Percentiles rank a stretch among this genome's conserved stretches.
Conservation (phyloP, 1,139 yeast species). For the Taiozyma sp. region DNA sequence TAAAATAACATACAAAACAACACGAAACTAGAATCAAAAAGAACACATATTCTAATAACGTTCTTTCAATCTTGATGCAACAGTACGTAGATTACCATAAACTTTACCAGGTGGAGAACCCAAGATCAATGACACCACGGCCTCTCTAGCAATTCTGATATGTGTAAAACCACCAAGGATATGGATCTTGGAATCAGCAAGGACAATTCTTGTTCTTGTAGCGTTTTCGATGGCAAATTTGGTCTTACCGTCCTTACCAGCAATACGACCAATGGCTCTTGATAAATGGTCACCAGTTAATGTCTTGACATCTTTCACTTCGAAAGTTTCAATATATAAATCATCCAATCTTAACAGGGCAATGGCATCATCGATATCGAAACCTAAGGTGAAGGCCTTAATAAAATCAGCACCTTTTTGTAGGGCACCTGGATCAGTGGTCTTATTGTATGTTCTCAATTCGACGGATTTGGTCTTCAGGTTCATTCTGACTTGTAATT, state of each 20-base stretch:
- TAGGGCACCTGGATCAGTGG: slow-evolving; percentile 89
- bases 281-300: slow-evolving; percentile 93
- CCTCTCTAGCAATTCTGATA: slow-evolving; percentile 95
- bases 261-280: slow-evolving; percentile 98
- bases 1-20: background rate
- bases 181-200: slow-evolving; percentile 95
- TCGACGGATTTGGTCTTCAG: slow-evolving; percentile 81
- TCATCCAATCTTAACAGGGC: slow-evolving; percentile 93
- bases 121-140: slow-evolving; percentile 88
- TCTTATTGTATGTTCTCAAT: slow-evolving; percentile 73
- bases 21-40: background rate
- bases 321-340: slow-evolving; percentile 93
- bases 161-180: slow-evolving; percentile 96
- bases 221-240: slow-evolving; percentile 98
- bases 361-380: slow-evolving; percentile 95
- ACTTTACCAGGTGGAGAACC: slow-evolving; percentile 99
- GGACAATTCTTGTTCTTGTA: slow-evolving; percentile 93
- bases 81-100: slow-evolving; percentile 93
- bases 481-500: slow-evolving; percentile 95
- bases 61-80: slow-evolving; percentile 96
- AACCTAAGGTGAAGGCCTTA: slow-evolving; percentile 92
- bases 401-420: slow-evolving; percentile 98
- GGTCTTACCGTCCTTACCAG: slow-evolving; percentile 98
- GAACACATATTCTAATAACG: slow-evolving; percentile 52
- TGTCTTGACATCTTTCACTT: slow-evolving; percentile 94